These are phyloP conservation scores for Aureoboletus auriporus DNA, from an alignment of 768 basidiomycete genomes.

Conservation along the genomic window DNA sequence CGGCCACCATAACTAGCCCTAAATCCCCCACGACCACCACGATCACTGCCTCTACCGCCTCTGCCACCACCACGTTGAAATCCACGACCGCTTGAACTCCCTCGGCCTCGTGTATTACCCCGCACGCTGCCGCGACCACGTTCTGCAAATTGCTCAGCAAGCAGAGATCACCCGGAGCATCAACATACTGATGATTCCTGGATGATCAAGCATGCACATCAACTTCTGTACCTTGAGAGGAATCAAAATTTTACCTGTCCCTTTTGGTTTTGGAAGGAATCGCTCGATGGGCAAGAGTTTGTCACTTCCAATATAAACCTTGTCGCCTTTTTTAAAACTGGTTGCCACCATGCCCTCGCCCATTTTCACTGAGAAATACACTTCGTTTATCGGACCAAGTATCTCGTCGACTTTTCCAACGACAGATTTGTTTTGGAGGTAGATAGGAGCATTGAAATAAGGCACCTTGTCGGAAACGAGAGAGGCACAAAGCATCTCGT, in stretches of 20 bases:
- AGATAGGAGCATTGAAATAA: constrained; percentile 98
- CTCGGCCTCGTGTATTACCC: constrained; percentile 25
- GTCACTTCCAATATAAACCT: constrained; percentile 96
- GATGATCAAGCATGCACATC: not conserved
- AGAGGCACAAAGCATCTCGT: constrained; percentile 95
- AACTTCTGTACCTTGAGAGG: constrained; percentile 4
- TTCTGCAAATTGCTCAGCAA: constrained; percentile 38
- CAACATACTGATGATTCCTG: constrained; percentile 28
- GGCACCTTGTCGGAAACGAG: constrained; percentile 87
- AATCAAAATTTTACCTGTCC: constrained; percentile 52
- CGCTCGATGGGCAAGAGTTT: constrained; percentile 94
- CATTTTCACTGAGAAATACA: constrained; percentile 98
- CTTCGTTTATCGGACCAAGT: constrained; percentile 98
- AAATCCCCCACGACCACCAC: constrained; percentile 45
- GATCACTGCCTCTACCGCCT: constrained; percentile 31
- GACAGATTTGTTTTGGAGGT: constrained; percentile 91
- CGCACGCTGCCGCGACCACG: constrained; percentile 39
- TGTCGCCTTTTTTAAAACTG: constrained; percentile 97
- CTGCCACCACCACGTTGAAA: constrained; percentile 35
- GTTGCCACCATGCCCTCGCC: constrained; percentile 90
- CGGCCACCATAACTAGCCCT: constrained; percentile 45
- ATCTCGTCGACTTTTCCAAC: constrained; percentile 99
- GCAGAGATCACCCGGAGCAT: constrained; percentile 3
- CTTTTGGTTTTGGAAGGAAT: constrained; percentile 95
- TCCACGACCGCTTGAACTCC: constrained; percentile 27